phyloP scores from a whole-genome alignment of 345 rosid genomes.

The Ceriops tagal region DNA sequence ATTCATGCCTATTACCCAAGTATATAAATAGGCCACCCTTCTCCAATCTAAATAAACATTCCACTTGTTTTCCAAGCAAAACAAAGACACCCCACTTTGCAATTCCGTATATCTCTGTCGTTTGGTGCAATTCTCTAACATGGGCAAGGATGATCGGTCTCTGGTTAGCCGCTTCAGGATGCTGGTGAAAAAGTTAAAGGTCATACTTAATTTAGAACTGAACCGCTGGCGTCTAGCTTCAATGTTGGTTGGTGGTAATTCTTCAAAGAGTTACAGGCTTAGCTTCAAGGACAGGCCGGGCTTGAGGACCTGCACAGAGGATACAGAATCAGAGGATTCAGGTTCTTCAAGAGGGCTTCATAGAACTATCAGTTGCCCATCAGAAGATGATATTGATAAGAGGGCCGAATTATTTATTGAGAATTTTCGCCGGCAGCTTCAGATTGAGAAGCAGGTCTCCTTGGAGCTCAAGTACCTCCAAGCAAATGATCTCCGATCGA shows the following conservation, averaged over 20 bases:
- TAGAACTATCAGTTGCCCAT: constrained; percentile 47
- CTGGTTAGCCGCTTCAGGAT: constrained; percentile 51
- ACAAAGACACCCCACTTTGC: not conserved
- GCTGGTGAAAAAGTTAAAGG: constrained; percentile 63
- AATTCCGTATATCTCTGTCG: not conserved
- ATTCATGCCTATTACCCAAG: too few relatives aligned
- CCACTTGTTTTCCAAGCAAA: too few relatives aligned
- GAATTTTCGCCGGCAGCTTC: constrained; percentile 40
- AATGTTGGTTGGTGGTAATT: constrained; percentile 28
- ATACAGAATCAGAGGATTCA: constrained; percentile 15
- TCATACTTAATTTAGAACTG: constrained; percentile 45
- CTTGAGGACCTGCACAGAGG: constrained; percentile 32
- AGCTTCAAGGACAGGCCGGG: constrained; percentile 68
- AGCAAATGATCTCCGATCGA: not conserved
- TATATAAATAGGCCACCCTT: too few relatives aligned
- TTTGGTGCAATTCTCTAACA: not conserved
- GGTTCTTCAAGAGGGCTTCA: constrained; percentile 23
- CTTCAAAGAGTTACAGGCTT: constrained; percentile 32
- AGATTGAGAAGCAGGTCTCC: constrained; percentile 40
- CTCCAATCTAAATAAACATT: too few relatives aligned
- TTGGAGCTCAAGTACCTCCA: constrained; percentile 29
- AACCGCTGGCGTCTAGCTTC: constrained; percentile 52
- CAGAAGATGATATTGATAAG: constrained; percentile 36
- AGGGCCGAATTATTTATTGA: constrained; percentile 40
- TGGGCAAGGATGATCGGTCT: constrained; percentile 21